Base-by-base conservation (phyloP, 2,329 filamentous ascomycete species). In the Fusarium sp. region DNA sequence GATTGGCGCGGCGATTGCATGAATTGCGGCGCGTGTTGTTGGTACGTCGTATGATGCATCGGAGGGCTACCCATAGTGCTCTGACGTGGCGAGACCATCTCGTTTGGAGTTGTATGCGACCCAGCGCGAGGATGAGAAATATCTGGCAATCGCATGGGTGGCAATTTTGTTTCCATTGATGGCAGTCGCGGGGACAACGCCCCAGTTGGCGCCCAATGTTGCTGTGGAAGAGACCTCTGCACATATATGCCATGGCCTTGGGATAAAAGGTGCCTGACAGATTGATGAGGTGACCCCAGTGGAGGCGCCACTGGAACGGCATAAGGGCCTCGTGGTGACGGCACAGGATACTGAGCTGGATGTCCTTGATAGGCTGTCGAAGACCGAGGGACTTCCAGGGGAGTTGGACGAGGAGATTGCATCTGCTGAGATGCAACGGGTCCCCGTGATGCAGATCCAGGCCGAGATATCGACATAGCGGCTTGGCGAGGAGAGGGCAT, bases 51-150 rank as follows among this genome's bases (percentile, higher is more conserved):
- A 37, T 52, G 37, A 20, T 52, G 12, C 26, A 12, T 30, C 6
- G 32, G 35, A 5, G 13, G 20, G n/a, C 14, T n/a, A 5, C 12
- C 20, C 3, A 23, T n/a, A 17, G 53, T 13, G 8, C 12, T 32
- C 12, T 64, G 49, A 8, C 9, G 42, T 18, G 62, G 48, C 5
- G 62, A 64, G 15, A 33, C 3, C 27, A 62, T 62, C 44, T n/a
- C 40, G n/a, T 33, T 33, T n/a, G 10, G 5, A 33, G 20, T 12
- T 14, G 53, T 7, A 9, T 26, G 45, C 13, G 35, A 11, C 26
- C 23, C 27, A 20, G 46, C 38, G 6, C 26, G 48, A 32, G 48
- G 41, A 26, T n/a, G 46, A 27, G 56, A 27, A 4, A 41, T 48
- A 13, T 23, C 35, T 12, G n/a, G n/a, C 9, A 23, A 33, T 14